These are phyloP conservation scores for Botryotinia narcissicola DNA, from an alignment of 2,329 filamentous ascomycete genomes.

Conservation along the genomic window DNA sequence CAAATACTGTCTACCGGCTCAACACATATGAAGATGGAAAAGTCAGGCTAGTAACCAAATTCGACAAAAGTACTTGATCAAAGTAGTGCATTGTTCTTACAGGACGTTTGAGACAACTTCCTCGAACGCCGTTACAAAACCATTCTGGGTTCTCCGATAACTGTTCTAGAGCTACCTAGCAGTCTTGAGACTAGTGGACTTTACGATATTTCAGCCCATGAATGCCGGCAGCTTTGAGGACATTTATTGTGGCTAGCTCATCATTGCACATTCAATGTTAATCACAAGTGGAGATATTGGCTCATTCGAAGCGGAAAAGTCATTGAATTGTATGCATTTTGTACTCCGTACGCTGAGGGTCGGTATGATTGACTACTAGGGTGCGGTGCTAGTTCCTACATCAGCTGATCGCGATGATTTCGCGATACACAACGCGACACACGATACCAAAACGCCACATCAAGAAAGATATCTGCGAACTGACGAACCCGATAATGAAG, in stretches of 20 bases:
- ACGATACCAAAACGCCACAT: neutral
- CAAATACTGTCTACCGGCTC: neutral
- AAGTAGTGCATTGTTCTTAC: neutral
- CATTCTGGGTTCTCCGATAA: neutral
- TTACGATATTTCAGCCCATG: neutral
- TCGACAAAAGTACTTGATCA: neutral
- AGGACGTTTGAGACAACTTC: neutral
- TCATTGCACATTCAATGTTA: neutral
- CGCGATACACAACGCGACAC: constrained; percentile 1
- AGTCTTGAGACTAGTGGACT: neutral
- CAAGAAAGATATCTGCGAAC: neutral
- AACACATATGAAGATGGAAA: neutral
- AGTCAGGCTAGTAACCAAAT: no score
- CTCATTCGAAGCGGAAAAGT: neutral
- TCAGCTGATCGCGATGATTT: constrained; percentile 20
- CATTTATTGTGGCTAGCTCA: neutral
- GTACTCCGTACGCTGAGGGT: no score
- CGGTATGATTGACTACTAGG: neutral
- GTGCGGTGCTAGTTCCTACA: neutral
- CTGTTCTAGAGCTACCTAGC: neutral
- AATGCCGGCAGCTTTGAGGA: neutral
- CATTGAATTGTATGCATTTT: neutral
- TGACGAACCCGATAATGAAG: neutral
- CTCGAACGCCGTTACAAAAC: neutral
- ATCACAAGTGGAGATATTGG: neutral